These are phyloP conservation scores for Malania oleifera DNA, from an alignment of 164 flowering plant species.

Conservation along the genomic window DNA sequence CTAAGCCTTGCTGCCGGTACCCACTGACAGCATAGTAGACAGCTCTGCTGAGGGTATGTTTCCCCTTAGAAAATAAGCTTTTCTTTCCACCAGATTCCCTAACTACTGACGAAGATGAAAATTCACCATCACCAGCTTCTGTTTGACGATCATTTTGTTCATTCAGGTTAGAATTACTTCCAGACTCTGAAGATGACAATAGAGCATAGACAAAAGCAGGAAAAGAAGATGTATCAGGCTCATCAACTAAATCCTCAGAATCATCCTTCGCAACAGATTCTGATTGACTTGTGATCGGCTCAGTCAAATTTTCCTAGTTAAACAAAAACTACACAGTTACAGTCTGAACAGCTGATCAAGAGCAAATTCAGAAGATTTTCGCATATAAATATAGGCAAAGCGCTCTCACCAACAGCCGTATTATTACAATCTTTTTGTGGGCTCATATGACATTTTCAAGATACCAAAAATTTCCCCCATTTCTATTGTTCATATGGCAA, in stretches of 20 bases:
- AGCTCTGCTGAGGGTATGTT: constrained; percentile 54
- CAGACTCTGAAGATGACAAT: constrained; percentile 49
- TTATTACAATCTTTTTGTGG: too few relatives aligned
- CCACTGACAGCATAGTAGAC: constrained; percentile 54
- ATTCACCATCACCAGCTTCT: constrained; percentile 25
- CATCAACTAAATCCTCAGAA: constrained; percentile 36
- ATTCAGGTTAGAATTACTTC: constrained; percentile 22
- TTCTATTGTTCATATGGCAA: neutral
- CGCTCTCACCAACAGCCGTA: too few relatives aligned
- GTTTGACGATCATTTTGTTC: constrained; percentile 21
- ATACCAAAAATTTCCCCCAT: neutral
- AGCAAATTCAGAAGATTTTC: neutral
- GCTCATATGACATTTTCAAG: neutral
- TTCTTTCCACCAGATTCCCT: constrained; percentile 45
- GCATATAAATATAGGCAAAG: too few relatives aligned
- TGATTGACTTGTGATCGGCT: constrained; percentile 25
- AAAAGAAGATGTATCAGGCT: constrained; percentile 96
- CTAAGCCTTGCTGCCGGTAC: constrained; percentile 34
- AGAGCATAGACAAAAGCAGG: constrained; percentile 79
- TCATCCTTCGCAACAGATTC: constrained; percentile 36
- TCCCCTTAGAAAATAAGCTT: constrained; percentile 67
- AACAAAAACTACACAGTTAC: constrained; percentile 1
- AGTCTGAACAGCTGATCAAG: neutral
- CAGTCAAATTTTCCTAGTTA: constrained; percentile 38
- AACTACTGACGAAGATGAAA: constrained; percentile 19